phyloP scores from a whole-genome alignment of 225 moss, liverwort and hornwort genomes.

The Polytrichum formosum region DNA sequence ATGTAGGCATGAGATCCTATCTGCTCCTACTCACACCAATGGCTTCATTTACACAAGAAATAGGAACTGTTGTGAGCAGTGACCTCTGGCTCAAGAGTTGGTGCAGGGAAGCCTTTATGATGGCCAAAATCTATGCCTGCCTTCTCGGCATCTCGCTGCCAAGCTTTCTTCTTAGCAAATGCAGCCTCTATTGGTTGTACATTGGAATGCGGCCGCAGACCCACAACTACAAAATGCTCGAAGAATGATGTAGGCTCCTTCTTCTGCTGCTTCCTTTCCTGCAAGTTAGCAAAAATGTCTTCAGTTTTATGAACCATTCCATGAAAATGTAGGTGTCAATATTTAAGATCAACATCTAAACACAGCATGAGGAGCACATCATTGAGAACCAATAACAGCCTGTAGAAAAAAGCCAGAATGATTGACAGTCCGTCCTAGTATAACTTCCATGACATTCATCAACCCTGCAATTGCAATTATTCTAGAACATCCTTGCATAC shows the following conservation, averaged over 20 bases:
- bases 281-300: slow-evolving; percentile 15
- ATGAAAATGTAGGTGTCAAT: no score
- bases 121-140: slow-evolving; percentile 52
- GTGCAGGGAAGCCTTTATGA: slow-evolving; percentile 49
- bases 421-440: no score
- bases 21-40: no score
- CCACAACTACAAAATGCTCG: slow-evolving; percentile 97
- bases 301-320: neutral
- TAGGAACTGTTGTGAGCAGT: no score
- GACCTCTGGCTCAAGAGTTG: slow-evolving; percentile 89
- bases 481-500: no score
- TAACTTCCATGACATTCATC: no score
- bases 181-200: slow-evolving; percentile 86
- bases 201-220: slow-evolving; percentile 77
- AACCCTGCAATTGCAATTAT: no score
- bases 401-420: no score
- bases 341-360: no score
- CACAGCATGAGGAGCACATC: neutral
- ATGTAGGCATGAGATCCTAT: no score
- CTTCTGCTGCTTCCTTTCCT: slow-evolving; percentile 87
- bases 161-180: slow-evolving; percentile 82
- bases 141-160: slow-evolving; percentile 86
- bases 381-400: no score
- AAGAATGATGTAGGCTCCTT: slow-evolving; percentile 78
- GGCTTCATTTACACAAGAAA: no score